phyloP scores from a whole-genome alignment of 257 asterid species.

The Plectranthus barbatus region DNA sequence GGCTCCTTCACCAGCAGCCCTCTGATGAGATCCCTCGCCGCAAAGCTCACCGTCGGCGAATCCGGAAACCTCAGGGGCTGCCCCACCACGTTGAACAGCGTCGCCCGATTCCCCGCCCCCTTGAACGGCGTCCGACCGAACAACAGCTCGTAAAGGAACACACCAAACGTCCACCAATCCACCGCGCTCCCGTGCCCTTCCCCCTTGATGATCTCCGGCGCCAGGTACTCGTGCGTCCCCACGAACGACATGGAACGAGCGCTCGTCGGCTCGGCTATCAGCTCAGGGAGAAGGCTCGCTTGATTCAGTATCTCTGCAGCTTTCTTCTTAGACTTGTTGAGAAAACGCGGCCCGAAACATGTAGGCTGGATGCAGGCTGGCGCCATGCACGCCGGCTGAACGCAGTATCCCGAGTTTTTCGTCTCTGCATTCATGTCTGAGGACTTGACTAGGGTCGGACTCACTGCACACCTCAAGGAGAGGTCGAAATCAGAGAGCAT shows the following conservation, averaged over 20 bases:
- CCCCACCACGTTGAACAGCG: conserved; percentile 48
- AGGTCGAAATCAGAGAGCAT: conserved; percentile 74
- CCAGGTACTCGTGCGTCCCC: conserved; percentile 51
- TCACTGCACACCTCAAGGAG: conserved; percentile 51
- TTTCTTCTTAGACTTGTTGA: conserved; percentile 35
- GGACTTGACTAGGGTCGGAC: conserved; percentile 50
- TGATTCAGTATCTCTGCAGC: conserved; percentile 31
- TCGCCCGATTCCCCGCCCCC: conserved; percentile 48
- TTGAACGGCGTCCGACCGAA: conserved; percentile 50
- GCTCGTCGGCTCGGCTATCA: conserved; percentile 49
- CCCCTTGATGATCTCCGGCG: too few species aligned
- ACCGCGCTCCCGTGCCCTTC: conserved; percentile 54
- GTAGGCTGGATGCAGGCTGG: conserved; percentile 50
- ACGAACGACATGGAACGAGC: conserved; percentile 62
- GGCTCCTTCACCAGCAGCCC: conserved; percentile 59
- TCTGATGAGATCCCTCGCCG: conserved; percentile 48
- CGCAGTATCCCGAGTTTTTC: conserved; percentile 35
- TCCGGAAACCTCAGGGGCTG: too few species aligned
- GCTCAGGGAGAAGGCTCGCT: conserved; percentile 40
- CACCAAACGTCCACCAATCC: conserved; percentile 60
- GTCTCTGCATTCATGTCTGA: conserved; percentile 29
- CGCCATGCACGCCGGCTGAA: conserved; percentile 40
- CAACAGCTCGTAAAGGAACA: conserved; percentile 44
- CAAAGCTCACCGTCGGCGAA: too few species aligned
- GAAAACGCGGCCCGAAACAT: conserved; percentile 48